phyloP scores from a whole-genome alignment of 2,329 filamentous ascomycete species.

The Metarhizium humberi region DNA sequence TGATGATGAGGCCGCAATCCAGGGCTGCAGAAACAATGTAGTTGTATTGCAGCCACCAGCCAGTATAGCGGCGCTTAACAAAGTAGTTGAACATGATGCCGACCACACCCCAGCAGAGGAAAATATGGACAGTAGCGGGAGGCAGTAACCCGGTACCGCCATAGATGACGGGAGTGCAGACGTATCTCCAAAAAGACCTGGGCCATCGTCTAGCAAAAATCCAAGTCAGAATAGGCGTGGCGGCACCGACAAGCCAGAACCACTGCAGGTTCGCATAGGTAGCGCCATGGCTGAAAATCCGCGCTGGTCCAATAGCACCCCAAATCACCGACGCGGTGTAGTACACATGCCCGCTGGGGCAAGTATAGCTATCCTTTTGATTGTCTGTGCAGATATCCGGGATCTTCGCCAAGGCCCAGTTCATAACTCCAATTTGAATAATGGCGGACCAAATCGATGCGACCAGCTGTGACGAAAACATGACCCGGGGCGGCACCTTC shows the following conservation, averaged over 20 bases:
- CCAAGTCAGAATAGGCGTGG: conserved; percentile 56
- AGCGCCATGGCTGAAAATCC: conserved; percentile 56
- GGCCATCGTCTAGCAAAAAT: conserved; percentile 52
- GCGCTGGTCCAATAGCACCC: conserved; percentile 62
- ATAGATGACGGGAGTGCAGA: conserved; percentile 61
- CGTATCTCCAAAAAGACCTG: conserved; percentile 51
- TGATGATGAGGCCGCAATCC: conserved; percentile 57
- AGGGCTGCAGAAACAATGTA: conserved; percentile 65
- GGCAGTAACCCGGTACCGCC: conserved; percentile 55
- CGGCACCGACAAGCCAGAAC: conserved; percentile 61
- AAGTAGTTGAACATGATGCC: conserved; percentile 61
- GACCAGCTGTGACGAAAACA: conserved; percentile 51
- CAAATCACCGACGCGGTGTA: conserved; percentile 65
- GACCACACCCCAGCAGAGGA: conserved; percentile 60
- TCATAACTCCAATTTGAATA: conserved; percentile 55
- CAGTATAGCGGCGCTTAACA: conserved; percentile 54
- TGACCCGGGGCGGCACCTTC: conserved; percentile 52
- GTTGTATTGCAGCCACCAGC: conserved; percentile 74
- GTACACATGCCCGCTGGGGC: conserved; percentile 44
- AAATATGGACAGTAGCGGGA: conserved; percentile 62
- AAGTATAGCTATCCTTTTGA: conserved; percentile 48
- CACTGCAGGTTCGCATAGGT: conserved; percentile 57
- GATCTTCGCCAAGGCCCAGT: conserved; percentile 56
- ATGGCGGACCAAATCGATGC: conserved; percentile 53
- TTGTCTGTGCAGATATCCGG: conserved; percentile 46